Base-by-base conservation (phyloP, 345 rosid species). In the Trapa incisa region DNA sequence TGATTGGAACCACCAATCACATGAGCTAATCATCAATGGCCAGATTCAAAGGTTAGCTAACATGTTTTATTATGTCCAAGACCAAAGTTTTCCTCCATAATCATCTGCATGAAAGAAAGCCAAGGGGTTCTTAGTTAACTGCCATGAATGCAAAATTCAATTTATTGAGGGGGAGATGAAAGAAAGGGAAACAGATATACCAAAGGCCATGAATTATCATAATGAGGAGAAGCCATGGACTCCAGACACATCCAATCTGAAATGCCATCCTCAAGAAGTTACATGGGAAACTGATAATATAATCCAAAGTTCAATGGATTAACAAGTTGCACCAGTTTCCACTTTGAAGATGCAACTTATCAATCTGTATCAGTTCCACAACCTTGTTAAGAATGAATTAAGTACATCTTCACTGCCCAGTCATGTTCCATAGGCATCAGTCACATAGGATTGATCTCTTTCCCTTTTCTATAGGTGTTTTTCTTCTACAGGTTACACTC, bases 1-100 rank as follows among this genome's bases (percentile, higher is more conserved):
- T 41, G 43, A 41, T 41, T 41, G 4, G 43, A 41, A 12, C 53
- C 61, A 5, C 61, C 3, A 57, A 22, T 41, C 61, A 57, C 61
- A 29, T 57, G 61, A 22, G 14, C 9, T 7, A 7, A 57, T 57
- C 61, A 57, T 57, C 61, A 57, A n/a, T 41, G 15, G 5, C 32
- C 63, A 58, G 8, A 32, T 13, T 10, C 38, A 32, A 58, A 58
- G 37, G 63, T 58, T 35, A 11, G 63, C 35, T 58, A 29, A 16
- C 63, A 58, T 58, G 63, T 58, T 38, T 10, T 16, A 12, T 58
- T 58, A 58, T 58, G 63, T 58, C 63, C 63, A 15, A 58, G 11
- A 15, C 2, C 37, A 37, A 33, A 58, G 12, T 10, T 32, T 58
- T 58, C 38, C 38, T 8, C 63, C 37, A 58, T 58, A 58, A 58